A percentile compares a stretch with the other conserved stretches of the same genome.
phyloP scores from a whole-genome alignment of 179 eudicot genomes.

The Amaranthus tricolor region DNA sequence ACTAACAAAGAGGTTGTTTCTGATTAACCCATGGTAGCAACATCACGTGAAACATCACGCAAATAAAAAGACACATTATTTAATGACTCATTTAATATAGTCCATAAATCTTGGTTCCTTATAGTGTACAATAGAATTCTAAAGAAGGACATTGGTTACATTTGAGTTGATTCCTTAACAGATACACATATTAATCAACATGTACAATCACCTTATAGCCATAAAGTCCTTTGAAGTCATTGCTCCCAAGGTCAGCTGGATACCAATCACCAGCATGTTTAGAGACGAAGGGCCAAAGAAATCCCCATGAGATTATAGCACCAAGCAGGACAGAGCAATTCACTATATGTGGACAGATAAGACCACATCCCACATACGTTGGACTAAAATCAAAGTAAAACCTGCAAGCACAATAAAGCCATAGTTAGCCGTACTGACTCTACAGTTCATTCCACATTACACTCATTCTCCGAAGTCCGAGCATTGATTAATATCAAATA shows the following conservation, averaged over 20 bases:
- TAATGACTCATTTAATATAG: too few species aligned
- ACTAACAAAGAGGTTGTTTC: too few species aligned
- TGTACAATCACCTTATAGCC: slow-evolving; percentile 72
- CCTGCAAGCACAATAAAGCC: slow-evolving; percentile 42
- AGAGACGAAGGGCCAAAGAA: slow-evolving; percentile 92
- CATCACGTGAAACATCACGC: neutral
- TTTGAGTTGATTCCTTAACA: neutral
- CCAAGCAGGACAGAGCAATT: slow-evolving; percentile 90
- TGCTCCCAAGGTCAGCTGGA: slow-evolving; percentile 79
- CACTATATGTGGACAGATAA: slow-evolving; percentile 95
- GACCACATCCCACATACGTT: slow-evolving; percentile 97
- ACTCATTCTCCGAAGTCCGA: neutral
- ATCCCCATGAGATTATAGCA: slow-evolving; percentile 92
- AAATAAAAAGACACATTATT: neutral
- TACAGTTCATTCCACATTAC: neutral
- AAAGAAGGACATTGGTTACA: neutral
- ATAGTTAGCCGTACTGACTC: neutral
- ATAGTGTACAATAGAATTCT: neutral
- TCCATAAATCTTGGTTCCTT: neutral
- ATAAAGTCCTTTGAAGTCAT: slow-evolving; percentile 94
- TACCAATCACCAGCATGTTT: slow-evolving; percentile 93
- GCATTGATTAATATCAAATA: neutral
- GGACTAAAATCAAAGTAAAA: slow-evolving; percentile 98
- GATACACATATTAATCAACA: neutral
- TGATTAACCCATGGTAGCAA: neutral